Evolutionary conservation across 768 basidiomycete species (phyloP).

Genomic region (Leccinum boreale): DNA sequence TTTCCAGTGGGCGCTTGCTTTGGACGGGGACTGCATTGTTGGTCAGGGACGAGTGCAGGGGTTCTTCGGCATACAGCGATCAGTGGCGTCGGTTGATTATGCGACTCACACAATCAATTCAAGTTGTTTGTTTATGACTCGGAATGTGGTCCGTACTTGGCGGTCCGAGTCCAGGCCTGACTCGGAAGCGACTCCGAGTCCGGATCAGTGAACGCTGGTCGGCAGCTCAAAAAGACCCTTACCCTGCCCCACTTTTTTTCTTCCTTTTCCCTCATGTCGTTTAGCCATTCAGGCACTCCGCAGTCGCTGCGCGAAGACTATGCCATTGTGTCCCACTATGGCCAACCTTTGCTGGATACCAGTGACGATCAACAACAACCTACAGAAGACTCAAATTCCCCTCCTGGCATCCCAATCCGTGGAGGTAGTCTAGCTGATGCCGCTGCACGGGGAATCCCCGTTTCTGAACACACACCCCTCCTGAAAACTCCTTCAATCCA

Average conservation of each 20-base stretch:
- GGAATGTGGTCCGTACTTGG: background rate
- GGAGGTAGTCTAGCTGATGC: background rate
- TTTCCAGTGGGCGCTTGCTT: conserved; percentile 39
- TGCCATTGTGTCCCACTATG: conserved; percentile 54
- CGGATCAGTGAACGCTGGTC: background rate
- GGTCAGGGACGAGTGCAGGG: background rate
- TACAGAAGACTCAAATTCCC: conserved; percentile 14
- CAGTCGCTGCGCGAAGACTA: conserved; percentile 63
- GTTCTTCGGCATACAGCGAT: too few species aligned
- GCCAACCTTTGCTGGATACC: conserved; percentile 38
- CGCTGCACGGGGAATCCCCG: background rate
- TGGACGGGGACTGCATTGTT: conserved; percentile 21
- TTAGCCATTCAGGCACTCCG: conserved; percentile 30
- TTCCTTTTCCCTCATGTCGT: conserved; percentile 30
- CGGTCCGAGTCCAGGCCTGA: too few species aligned
- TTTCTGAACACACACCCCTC: conserved; percentile 56
- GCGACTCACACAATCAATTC: background rate
- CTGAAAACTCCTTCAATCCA: conserved; percentile 47
- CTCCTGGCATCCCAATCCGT: conserved; percentile 17
- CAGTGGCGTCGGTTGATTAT: too few species aligned
- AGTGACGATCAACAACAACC: conserved; percentile 29
- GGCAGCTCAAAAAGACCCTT: background rate
- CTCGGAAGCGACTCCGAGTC: background rate
- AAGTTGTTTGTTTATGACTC: background rate
- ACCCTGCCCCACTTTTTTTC: background rate